Evolutionary conservation across 1,284 basidiomycete genomes (phyloP).

Genomic region (Trichosporon inkin): DNA sequence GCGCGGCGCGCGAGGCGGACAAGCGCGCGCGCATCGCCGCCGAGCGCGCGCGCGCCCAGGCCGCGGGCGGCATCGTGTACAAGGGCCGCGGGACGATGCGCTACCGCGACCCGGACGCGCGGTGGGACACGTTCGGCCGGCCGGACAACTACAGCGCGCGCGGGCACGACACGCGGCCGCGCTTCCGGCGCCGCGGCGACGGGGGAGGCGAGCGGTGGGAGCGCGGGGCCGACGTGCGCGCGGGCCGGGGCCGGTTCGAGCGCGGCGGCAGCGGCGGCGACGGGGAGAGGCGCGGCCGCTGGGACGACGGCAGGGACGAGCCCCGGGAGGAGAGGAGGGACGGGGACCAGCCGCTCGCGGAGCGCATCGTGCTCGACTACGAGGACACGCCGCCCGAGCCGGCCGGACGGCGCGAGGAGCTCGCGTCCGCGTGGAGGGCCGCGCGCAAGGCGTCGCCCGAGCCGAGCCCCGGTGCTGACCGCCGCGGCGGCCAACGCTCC

Average conservation of each 20-base stretch:
- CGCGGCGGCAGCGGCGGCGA: conserved; percentile 14
- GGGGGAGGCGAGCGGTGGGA: conserved; percentile 22
- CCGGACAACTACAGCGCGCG: conserved; percentile 36
- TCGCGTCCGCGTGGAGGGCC: background rate
- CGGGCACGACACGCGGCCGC: conserved; percentile 24
- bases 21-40: conserved; percentile 37
- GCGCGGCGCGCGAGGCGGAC: conserved; percentile 32
- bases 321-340: background rate
- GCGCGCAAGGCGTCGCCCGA: background rate
- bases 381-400: background rate
- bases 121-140: conserved; percentile 12
- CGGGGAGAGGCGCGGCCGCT: conserved; percentile 1
- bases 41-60: conserved; percentile 31
- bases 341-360: background rate
- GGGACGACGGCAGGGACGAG: conserved; percentile 7
- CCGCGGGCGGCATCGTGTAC: conserved; percentile 43
- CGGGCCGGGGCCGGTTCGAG: conserved; percentile 13
- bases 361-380: conserved; percentile 6
- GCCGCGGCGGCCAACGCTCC: background rate
- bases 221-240: conserved; percentile 25
- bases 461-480: background rate
- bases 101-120: conserved; percentile 46
- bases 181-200: conserved; percentile 13
- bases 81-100: conserved; percentile 50
- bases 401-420: background rate